Evolutionary conservation across 768 basidiomycete species (phyloP).

Genomic region (Hirschioporus abietinus): DNA sequence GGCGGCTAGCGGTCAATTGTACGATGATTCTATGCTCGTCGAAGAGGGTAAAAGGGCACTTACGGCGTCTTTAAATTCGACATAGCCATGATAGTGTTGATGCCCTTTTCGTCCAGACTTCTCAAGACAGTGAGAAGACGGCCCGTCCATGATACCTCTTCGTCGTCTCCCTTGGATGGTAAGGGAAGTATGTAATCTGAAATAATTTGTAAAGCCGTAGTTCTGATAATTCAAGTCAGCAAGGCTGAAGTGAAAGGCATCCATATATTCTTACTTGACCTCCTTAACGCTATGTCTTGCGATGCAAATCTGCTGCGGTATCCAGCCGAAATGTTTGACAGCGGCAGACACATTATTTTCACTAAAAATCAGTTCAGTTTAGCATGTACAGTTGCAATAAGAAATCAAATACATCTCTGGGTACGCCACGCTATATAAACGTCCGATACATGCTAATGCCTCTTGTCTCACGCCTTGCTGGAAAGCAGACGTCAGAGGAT

Average conservation of each 20-base stretch:
- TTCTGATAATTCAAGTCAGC: constrained; percentile 27
- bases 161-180: constrained; percentile 45
- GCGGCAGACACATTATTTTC: constrained; percentile 75
- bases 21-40: neutral
- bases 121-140: constrained; percentile 68
- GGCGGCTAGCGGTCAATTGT: constrained; percentile 40
- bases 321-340: constrained; percentile 85
- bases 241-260: neutral
- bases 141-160: constrained; percentile 85
- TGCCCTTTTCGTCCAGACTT: constrained; percentile 53
- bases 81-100: constrained; percentile 52
- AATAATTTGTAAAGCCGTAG: constrained; percentile 60
- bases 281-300: constrained; percentile 48
- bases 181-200: constrained; percentile 80
- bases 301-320: constrained; percentile 69
- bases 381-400: neutral
- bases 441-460: constrained; percentile 72
- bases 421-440: constrained; percentile 76
- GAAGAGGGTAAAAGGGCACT: constrained; percentile 22
- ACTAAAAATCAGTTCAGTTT: constrained; percentile 34
- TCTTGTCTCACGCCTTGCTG: constrained; percentile 41
- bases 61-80: constrained; percentile 62
- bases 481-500: neutral
- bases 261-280: constrained; percentile 41
- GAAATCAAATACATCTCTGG: constrained; percentile 75